Base-by-base conservation (phyloP, 257 asterid genomes). In the Jacaranda mimosifolia region DNA sequence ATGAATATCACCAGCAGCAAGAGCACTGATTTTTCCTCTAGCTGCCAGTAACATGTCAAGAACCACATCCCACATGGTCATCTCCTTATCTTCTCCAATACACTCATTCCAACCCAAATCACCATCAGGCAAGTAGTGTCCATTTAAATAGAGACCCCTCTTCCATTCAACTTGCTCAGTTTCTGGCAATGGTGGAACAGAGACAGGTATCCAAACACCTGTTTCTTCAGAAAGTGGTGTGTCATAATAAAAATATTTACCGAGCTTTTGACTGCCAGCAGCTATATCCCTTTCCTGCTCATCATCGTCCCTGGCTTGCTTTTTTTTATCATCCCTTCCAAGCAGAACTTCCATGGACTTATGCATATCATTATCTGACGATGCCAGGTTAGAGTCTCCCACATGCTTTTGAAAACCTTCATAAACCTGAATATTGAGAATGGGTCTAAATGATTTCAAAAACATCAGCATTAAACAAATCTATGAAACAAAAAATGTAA, bases 41-140 rank as follows among this genome's bases (percentile, higher is more conserved):
- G 91, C 94, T 43, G 87, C 86, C 9, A 89, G 87, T 81, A 91
- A 58, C 88, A 91, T 86, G 76, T 91, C 97, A 19, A 85, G 87
- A 55, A 91, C 87, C 65, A 91, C 91, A 63, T 91, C 94, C 97
- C 97, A 91, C 97, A 91, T 86, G 46, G 97, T 91, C 85, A 91
- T 73, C 84, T 87, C 94, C 79, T 83, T 89, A 62, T 86, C 97
- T 84, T 86, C 91, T 15, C 90, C 89, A 9, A 75, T 60, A 68
- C 68, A 79, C 75, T 86, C 86, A 62, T 82, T 80, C 93, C 89
- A 86, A 46, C 89, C 90, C 66, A 70, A 36, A 65, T 85, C 93
- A n/a, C 86, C 84, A 36, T 85, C 91, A 42, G 91, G 91, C 75
- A 86, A 57, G 79, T 72, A 86, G 18, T 85, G 88, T 21, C 90